These are phyloP conservation scores for Lagenidium sp. DNA, from an alignment of 352 stramenopile genomes.

Conservation along the genomic window DNA sequence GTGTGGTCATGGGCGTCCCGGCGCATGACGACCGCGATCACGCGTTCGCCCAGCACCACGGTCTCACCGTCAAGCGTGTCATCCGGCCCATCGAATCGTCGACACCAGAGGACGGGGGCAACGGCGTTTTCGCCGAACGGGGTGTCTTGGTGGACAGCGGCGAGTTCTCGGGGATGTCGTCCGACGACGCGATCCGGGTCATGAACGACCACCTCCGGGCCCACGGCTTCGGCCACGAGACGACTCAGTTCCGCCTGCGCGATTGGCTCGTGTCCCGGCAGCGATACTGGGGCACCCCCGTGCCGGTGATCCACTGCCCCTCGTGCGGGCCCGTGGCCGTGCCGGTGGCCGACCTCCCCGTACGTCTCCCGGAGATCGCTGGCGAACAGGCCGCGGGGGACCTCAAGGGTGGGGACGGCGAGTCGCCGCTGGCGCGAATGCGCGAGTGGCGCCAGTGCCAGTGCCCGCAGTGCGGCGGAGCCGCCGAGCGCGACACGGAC, in stretches of 20 bases:
- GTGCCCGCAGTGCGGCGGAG: slow-evolving; percentile 72
- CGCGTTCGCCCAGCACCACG: slow-evolving; percentile 92
- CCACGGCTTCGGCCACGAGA: slow-evolving; percentile 29
- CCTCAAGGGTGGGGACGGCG: slow-evolving; percentile 90
- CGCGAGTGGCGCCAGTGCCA: slow-evolving; percentile 53
- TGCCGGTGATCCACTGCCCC: slow-evolving; percentile 96
- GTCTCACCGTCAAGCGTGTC: slow-evolving; percentile 87
- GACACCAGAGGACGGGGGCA: slow-evolving; percentile 11
- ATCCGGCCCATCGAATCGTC: slow-evolving; percentile 22
- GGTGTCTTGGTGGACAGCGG: slow-evolving; percentile 84
- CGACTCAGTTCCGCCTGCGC: slow-evolving; percentile 92
- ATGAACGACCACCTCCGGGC: slow-evolving; percentile 79
- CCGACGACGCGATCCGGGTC: slow-evolving; percentile 69
- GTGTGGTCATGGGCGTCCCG: slow-evolving; percentile 98
- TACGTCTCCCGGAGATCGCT: slow-evolving; percentile 90
- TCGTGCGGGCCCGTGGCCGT: slow-evolving; percentile 83
- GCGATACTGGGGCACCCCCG: slow-evolving; percentile 98
- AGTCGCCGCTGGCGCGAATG: slow-evolving; percentile 78
- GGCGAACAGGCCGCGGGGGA: slow-evolving; percentile 88
- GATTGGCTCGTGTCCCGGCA: slow-evolving; percentile 99
- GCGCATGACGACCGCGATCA: slow-evolving; percentile 96
- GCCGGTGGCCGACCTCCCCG: slow-evolving; percentile 90
- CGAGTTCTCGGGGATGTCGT: slow-evolving; percentile 90
- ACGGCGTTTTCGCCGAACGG: slow-evolving; percentile 34
- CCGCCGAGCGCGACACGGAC: slow-evolving; percentile 81